Conservation (phyloP, 2,329 filamentous ascomycete species). For the Trichoderma harzianum region DNA sequence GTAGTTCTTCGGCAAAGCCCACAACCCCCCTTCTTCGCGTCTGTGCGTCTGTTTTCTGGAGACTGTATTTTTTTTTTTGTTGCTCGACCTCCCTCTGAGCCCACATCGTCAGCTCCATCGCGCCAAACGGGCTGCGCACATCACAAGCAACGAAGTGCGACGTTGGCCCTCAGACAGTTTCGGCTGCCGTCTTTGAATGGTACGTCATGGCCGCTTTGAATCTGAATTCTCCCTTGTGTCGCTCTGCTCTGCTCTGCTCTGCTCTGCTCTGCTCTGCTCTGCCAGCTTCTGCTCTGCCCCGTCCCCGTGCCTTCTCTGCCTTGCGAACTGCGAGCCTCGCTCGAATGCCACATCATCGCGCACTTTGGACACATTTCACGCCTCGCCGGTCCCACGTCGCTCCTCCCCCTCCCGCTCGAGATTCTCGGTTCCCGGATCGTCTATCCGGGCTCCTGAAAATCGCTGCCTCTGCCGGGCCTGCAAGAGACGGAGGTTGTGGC, state of each 20-base stretch:
- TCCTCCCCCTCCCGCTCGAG: not conserved
- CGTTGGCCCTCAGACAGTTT: constrained; percentile 8
- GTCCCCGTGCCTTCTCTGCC: not conserved
- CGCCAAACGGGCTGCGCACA: constrained; percentile 18
- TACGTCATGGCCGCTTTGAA: constrained; percentile 9
- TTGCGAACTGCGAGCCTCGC: not conserved
- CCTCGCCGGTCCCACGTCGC: not conserved
- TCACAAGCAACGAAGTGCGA: constrained; percentile 14
- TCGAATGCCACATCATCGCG: constrained; percentile 2
- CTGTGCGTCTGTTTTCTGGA: constrained; percentile 18
- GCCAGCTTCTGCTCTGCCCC: not conserved
- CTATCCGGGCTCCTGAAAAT: constrained; percentile 7
- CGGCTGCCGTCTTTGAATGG: constrained; percentile 18
- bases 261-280: not conserved
- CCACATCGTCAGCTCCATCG: constrained; percentile 20
- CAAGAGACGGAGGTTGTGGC: not conserved
- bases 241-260: not conserved
- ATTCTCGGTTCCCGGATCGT: constrained; percentile 11
- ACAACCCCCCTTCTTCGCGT: constrained; percentile 14
- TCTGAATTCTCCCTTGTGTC: not conserved
- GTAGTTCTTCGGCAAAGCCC: constrained; percentile 9
- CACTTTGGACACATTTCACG: not conserved
- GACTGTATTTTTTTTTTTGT: constrained; percentile 12
- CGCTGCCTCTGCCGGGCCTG: not conserved
- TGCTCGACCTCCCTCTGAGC: constrained; percentile 16